phyloP scores from a whole-genome alignment of 106 monocot species.

The Posidonia australis region DNA sequence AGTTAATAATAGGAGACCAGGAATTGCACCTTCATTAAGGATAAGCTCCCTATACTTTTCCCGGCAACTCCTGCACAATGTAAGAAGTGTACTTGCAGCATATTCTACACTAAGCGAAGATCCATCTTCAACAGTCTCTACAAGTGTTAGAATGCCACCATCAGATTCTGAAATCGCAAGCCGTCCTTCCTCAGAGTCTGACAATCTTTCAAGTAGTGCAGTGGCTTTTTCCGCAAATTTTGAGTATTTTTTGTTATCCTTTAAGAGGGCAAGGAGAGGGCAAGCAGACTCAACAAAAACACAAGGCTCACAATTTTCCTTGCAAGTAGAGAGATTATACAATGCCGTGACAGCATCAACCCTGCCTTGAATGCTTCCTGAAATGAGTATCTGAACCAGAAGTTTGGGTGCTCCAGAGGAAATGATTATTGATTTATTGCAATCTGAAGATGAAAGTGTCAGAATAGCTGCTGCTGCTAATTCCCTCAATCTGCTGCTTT shows the following conservation, averaged over 20 bases:
- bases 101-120: slow-evolving; percentile 40
- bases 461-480: slow-evolving; percentile 43
- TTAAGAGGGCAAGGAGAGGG: slow-evolving; percentile 49
- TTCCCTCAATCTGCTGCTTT: slow-evolving; percentile 33
- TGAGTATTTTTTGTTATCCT: slow-evolving; percentile 48
- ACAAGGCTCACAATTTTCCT: slow-evolving; percentile 8
- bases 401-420: slow-evolving; percentile 44
- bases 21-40: slow-evolving; percentile 57
- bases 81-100: slow-evolving; percentile 35
- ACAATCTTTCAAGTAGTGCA: slow-evolving; percentile 37
- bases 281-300: slow-evolving; percentile 34
- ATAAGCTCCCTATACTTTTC: slow-evolving; percentile 42
- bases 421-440: slow-evolving; percentile 38
- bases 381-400: slow-evolving; percentile 39
- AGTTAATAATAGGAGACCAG: slow-evolving; percentile 52
- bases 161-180: slow-evolving; percentile 26
- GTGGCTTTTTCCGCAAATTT: slow-evolving; percentile 61
- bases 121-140: slow-evolving; percentile 68
- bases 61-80: slow-evolving; percentile 36
- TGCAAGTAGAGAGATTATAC: slow-evolving; percentile 40
- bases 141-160: slow-evolving; percentile 40
- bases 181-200: slow-evolving; percentile 36
- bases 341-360: slow-evolving; percentile 66
- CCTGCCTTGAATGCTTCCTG: slow-evolving; percentile 52
- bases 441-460: slow-evolving; percentile 43